A percentile compares a stretch with the other conserved stretches of the same genome.
phyloP scores from a whole-genome alignment of 495 filamentous ascomycete species.

The Annulohypoxylon moriforme region DNA sequence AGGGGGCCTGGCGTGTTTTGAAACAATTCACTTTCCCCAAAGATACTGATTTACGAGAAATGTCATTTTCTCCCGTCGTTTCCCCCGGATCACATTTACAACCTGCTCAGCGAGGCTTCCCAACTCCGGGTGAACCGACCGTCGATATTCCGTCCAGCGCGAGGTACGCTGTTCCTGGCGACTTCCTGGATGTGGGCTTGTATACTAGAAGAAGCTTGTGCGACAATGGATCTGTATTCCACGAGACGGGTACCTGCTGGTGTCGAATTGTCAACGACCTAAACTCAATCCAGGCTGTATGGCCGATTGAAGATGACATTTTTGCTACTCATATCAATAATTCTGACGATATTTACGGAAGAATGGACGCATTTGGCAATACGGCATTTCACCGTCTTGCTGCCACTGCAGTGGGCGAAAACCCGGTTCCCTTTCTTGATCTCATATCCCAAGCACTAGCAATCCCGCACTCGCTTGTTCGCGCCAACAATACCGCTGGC shows the following conservation, averaged over 20 bases:
- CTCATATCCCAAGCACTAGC: conserved; percentile 40
- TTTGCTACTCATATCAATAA: background rate
- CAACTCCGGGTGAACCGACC: background rate
- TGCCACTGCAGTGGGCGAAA: conserved; percentile 43
- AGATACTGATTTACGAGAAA: conserved; percentile 27
- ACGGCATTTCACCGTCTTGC: conserved; percentile 59
- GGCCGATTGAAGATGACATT: conserved; percentile 18
- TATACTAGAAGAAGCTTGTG: conserved; percentile 44
- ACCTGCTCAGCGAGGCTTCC: conserved; percentile 4
- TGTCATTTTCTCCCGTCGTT: conserved; percentile 27
- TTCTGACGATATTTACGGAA: conserved; percentile 35
- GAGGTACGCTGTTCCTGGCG: conserved; percentile 50
- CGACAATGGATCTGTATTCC: conserved; percentile 40
- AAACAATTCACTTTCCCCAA: conserved; percentile 50
- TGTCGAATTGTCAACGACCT: conserved; percentile 51
- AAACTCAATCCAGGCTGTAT: conserved; percentile 17
- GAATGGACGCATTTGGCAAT: conserved; percentile 56
- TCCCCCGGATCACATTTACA: conserved; percentile 24
- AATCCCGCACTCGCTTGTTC: conserved; percentile 25
- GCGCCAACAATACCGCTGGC: conserved; percentile 52
- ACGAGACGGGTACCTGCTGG: conserved; percentile 54
- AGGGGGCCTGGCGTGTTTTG: conserved; percentile 44
- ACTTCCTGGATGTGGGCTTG: conserved; percentile 51
- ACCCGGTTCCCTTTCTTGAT: conserved; percentile 46
- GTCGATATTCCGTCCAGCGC: conserved; percentile 28